A percentile compares a stretch with the other conserved stretches of the same genome.
Evolutionary conservation across 495 filamentous ascomycete species (phyloP).

Genomic region (Penicillium maclennaniae): DNA sequence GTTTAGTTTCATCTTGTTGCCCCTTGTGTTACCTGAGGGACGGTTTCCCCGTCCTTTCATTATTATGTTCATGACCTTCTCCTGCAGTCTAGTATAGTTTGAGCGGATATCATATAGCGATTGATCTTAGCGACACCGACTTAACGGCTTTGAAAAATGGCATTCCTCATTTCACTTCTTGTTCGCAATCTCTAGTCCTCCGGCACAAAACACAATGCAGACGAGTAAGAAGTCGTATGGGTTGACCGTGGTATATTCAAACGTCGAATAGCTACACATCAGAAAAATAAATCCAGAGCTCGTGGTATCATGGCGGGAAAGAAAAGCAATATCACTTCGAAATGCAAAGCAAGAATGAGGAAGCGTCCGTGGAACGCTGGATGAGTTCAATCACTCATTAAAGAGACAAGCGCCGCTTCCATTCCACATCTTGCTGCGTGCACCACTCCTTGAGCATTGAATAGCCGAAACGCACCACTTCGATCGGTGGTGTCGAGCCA

Average conservation of each 20-base stretch:
- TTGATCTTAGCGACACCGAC: neutral
- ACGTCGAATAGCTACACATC: conserved; percentile 16
- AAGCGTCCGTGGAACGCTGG: conserved; percentile 7
- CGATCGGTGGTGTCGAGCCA: conserved; percentile 38
- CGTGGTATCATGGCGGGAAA: conserved; percentile 38
- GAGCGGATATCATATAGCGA: conserved; percentile 7
- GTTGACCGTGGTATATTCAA: conserved; percentile 21
- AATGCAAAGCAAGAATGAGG: conserved; percentile 5
- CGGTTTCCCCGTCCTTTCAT: neutral
- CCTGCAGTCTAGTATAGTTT: neutral
- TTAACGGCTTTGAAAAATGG: neutral
- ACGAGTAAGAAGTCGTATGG: conserved; percentile 4
- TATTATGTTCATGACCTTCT: conserved; percentile 1
- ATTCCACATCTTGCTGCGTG: conserved; percentile 38
- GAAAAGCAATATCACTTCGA: conserved; percentile 17
- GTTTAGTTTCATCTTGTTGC: conserved; percentile 10
- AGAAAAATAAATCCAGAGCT: conserved; percentile 24
- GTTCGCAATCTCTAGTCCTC: neutral
- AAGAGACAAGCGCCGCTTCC: conserved; percentile 35
- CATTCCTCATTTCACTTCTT: neutral
- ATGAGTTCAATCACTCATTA: conserved; percentile 5
- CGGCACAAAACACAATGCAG: neutral
- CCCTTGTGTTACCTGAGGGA: conserved; percentile 6
- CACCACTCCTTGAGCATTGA: conserved; percentile 47
- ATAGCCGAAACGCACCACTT: conserved; percentile 46